These are phyloP conservation scores for Aschersonia sp. DNA, from an alignment of 2,329 filamentous ascomycete genomes.

Conservation along the genomic window DNA sequence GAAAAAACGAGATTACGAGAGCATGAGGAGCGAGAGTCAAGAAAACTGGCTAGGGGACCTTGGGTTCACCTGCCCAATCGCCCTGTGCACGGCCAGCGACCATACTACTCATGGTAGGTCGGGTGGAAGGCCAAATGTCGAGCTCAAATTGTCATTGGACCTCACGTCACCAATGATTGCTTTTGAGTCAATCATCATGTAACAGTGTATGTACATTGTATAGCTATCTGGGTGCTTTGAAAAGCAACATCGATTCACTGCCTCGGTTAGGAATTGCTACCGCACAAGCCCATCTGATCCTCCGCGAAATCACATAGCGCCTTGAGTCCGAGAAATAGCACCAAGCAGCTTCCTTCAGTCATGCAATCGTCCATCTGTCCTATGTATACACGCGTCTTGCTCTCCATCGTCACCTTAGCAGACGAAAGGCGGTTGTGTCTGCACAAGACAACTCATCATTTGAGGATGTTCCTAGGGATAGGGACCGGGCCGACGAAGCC, in stretches of 20 bases:
- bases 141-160: not conserved
- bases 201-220: not conserved
- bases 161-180: not conserved
- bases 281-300: no score
- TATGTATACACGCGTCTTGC: not conserved
- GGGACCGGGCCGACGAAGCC: no score
- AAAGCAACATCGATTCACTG: no score
- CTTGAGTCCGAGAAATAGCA: not conserved
- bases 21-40: constrained; percentile 62
- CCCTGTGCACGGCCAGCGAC: constrained; percentile 68
- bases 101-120: constrained; percentile 78
- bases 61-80: constrained; percentile 85
- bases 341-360: not conserved
- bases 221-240: not conserved
- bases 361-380: not conserved
- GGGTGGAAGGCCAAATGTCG: no score
- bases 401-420: not conserved
- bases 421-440: no score
- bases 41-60: constrained; percentile 58
- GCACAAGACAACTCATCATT: no score
- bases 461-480: no score
- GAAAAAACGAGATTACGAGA: constrained; percentile 79
- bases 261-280: no score
- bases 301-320: no score
- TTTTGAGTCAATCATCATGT: not conserved